These are phyloP conservation scores for Rhododendron griersonianum DNA, from an alignment of 148 eudicot genomes.

Conservation along the genomic window DNA sequence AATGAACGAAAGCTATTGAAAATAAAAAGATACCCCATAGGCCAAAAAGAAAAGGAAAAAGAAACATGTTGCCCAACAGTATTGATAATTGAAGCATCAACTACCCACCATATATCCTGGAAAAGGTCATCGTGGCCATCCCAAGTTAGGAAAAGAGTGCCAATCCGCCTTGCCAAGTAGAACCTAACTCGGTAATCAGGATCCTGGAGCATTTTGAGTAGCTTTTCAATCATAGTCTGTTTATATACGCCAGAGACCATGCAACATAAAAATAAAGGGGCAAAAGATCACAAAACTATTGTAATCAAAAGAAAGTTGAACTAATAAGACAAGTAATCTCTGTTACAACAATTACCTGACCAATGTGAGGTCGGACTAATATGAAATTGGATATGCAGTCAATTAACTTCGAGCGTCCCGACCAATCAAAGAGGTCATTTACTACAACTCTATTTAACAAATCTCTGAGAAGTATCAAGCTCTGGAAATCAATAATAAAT, in stretches of 20 bases:
- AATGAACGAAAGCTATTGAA: background rate
- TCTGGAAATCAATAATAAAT: conserved; percentile 32
- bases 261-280: background rate
- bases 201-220: conserved; percentile 72
- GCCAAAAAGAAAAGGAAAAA: background rate
- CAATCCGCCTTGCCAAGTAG: conserved; percentile 66
- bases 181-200: conserved; percentile 87
- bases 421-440: conserved; percentile 66
- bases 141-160: conserved; percentile 94
- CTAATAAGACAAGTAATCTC: background rate
- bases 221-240: conserved; percentile 78
- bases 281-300: background rate
- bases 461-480: conserved; percentile 59
- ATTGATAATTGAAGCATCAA: background rate
- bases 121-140: conserved; percentile 94
- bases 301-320: background rate
- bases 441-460: conserved; percentile 60
- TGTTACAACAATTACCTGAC: conserved; percentile 54
- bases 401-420: conserved; percentile 66
- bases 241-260: conserved; percentile 4
- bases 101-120: conserved; percentile 74
- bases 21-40: background rate
- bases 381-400: conserved; percentile 76
- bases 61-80: background rate
- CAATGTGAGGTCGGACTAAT: conserved; percentile 56